Base-by-base conservation (phyloP, 352 stramenopile genomes). In the Globisporangium recalcitrans region DNA sequence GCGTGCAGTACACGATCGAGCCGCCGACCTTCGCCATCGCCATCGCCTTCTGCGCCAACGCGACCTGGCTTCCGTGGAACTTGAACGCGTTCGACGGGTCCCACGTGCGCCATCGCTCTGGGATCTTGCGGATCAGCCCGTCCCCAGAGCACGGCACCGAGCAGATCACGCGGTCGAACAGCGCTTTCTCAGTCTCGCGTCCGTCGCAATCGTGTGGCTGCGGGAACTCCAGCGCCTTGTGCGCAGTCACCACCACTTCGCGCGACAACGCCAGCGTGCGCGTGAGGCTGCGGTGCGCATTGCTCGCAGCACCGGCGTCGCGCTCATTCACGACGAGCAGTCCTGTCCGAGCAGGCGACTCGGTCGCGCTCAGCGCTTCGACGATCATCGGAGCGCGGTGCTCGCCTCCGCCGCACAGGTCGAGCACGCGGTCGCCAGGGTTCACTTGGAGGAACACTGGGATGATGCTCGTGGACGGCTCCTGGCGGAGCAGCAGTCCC, bases 381-480 rank as follows among this genome's bases (percentile, higher is more conserved):
- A 78, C 49, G 22, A 91, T 65, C 54, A 82, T 81, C 5, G 81
- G 78, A 0, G 81, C 80, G 49, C 78, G 80, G 63, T 89, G 73
- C 60, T 91, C 81, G 22, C 83, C 80, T 53, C 74, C 81, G 36
- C 82, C 80, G 36, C 82, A 89, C 22, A 93, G 71, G 69, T 93
- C 80, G 8, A 90, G 58, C 29, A 93, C 73, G 14, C 70, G 70
- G 65, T 98, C 78, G 52, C 94, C 76, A 4, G 85, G 86, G 62
- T 94, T 62, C 0, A 94, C 76, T 65, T 96, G 73, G 21, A 99
- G 81, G 52, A 99, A 97, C 42, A 96, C 74, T 3, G 97, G 94
- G 4, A 98, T 85, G 38, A 99, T 77, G 82, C 98, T 99, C 47
- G 86, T 97, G 31, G 96, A 94, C 9, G 97, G 82, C 65, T 99